Evolutionary conservation across 192 early-diverging fungal genomes (phyloP), one percentile per base, ranked within the genome.

Genomic region (Coemansia umbellata): DNA sequence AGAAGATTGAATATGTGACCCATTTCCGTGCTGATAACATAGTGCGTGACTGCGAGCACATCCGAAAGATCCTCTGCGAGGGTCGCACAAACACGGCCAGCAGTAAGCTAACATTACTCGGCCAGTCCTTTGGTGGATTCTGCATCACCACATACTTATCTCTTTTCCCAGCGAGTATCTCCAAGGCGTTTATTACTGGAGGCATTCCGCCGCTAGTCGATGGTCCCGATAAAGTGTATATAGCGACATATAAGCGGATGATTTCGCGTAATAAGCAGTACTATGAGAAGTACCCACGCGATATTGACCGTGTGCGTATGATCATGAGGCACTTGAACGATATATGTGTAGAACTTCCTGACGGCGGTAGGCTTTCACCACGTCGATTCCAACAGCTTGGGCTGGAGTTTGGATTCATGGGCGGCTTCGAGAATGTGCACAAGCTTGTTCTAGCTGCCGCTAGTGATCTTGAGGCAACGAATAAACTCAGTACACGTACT

Each of bases 111-210:
- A 55, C 80, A 7, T 64, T 87, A 14, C 57, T 87, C 15, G 85
- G 85, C 31, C 85, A 85, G 54, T 83, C 81, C 28, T 87, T 82
- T 69, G 85, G 85, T 53, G 85, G 85, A 1, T 87, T 87, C 61
- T 87, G 84, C 57, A 79, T 82, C 42, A 74, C 71, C 11, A 85
- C 82, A 3, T 87, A 84, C 31, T 70, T 87, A 37, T 84, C 82
- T 22, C 51, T 87, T 47, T 87, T 83, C 45, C 85, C 85, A 1
- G 56, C 66, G 19, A 83, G 82, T 17, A 50, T 87, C 30, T 66
- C 81, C 14, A 75, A 80, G 39, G 85, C 81, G 3, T 81, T 82
- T 42, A 85, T 87, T 49, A 84, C 85, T 8, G 85, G 85, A 24
- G 85, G 85, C 28, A 71, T 87, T 21, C 85, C 83, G 18, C 85